Conservation (phyloP, 345 rosid species). For the Melastoma malabathricum region DNA sequence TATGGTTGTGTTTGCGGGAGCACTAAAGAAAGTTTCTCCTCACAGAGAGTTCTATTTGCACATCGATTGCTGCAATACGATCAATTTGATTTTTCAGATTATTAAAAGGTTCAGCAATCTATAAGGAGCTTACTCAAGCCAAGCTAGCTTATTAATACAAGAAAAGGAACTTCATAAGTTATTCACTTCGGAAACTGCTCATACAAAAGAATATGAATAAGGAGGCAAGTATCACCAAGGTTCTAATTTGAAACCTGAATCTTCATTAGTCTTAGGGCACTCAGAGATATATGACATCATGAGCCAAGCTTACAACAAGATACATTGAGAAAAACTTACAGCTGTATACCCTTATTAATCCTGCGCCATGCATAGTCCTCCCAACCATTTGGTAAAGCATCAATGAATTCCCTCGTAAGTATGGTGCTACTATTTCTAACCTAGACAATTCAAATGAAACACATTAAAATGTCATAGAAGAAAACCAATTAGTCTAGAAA, state of each 20-base stretch:
- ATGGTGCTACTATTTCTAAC: constrained; percentile 82
- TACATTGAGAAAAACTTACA: constrained; percentile 32
- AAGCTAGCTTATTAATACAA: not conserved
- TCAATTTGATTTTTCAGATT: not conserved
- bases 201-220: too few relatives aligned
- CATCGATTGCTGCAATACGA: constrained; percentile 54
- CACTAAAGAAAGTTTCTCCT: constrained; percentile 76
- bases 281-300: too few relatives aligned
- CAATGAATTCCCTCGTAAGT: constrained; percentile 86
- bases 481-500: constrained; percentile 4
- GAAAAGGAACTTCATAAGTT: not conserved
- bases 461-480: constrained; percentile 30
- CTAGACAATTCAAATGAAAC: constrained; percentile 44
- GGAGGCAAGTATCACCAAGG: too few relatives aligned
- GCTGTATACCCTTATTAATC: constrained; percentile 77
- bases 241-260: too few relatives aligned
- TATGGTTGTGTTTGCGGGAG: constrained; percentile 82
- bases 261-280: too few relatives aligned
- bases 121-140: not conserved
- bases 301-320: too few relatives aligned
- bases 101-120: not conserved
- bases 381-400: constrained; percentile 91
- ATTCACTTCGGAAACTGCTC: not conserved
- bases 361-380: constrained; percentile 94
- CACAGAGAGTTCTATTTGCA: constrained; percentile 59